Conservation (phyloP, 257 asterid genomes). For the Cinchona pubescens region DNA sequence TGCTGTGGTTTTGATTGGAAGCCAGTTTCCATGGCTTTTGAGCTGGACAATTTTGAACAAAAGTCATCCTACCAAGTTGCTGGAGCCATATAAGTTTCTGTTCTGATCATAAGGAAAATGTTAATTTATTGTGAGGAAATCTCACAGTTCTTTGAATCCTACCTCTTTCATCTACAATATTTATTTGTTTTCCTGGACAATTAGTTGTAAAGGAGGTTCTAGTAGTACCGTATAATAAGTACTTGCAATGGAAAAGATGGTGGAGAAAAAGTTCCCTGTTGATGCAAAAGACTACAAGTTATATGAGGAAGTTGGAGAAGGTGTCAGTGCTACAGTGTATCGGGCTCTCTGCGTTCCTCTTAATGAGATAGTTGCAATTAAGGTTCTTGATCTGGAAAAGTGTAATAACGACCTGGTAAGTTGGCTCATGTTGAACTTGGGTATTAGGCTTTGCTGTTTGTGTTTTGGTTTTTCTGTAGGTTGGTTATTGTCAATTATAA, state of each 20-base stretch:
- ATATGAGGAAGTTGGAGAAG: conserved; percentile 94
- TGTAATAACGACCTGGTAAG: conserved; percentile 97
- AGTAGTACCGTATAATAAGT: conserved; percentile 24
- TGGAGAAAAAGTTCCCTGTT: conserved; percentile 70
- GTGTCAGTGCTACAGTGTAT: conserved; percentile 93
- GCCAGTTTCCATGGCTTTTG: not conserved
- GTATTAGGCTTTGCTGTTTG: not conserved
- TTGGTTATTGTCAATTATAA: not conserved
- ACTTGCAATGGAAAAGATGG: conserved; percentile 47
- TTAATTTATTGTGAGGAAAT: conserved; percentile 32
- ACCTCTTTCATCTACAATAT: conserved; percentile 18
- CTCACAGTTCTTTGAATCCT: conserved; percentile 22
- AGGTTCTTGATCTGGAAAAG: conserved; percentile 97
- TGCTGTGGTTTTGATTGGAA: not conserved
- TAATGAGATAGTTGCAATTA: conserved; percentile 81
- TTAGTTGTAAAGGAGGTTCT: conserved; percentile 25
- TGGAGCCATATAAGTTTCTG: conserved; percentile 17
- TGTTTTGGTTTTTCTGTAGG: not conserved
- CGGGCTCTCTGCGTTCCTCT: conserved; percentile 83
- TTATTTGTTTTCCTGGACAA: conserved; percentile 25
- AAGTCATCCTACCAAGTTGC: not conserved
- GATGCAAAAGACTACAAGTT: conserved; percentile 65
- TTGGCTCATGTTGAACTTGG: not conserved
- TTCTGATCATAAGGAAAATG: conserved; percentile 19
- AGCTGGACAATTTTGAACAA: not conserved